Base-by-base conservation (phyloP, 371 early-diverging fungal species). In the Globomyces sp. region DNA sequence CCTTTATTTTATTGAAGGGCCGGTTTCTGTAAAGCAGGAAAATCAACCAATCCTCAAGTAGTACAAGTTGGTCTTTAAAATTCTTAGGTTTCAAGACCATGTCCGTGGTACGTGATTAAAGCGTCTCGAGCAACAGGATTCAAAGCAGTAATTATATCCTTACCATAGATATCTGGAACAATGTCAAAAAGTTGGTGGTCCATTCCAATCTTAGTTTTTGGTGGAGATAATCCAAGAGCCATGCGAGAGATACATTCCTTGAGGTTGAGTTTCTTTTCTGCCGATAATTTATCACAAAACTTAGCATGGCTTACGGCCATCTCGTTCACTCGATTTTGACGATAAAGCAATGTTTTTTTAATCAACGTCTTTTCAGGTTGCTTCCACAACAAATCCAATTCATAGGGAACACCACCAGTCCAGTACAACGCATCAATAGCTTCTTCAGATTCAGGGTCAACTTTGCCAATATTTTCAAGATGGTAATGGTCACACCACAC, bases 91-190 rank as follows among this genome's bases (percentile, higher is more conserved):
- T n/a, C n/a, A 44, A 64, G 59, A 2, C 64, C 43, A 1, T 64
- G 4, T 1, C 52, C 64, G 3, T 64, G 59, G 1, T 61, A 64
- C 0, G 3, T 36, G 8, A 52, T 46, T 5, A 52, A 58, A 57
- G 52, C 9, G 53, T 11, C 57, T 4, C 64, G 64, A 53, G 64
- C 64, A 50, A 64, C 64, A 52, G 64, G 64, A 64, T 52, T 64
- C 1, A 64, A 5, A 8, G 64, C 64, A 9, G 58, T 43, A 53
- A 64, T 64, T 1, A 64, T 42, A 36, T 57, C 9, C 13, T 64
- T 53, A 57, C 37, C 55, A 3, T 61, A 2, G 13, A 39, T 41
- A n/a, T 50, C 8, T 8, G 55, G 63, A 61, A 64, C 43, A 1
- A 61, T 64, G 1, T 57, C 34, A 52, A 64, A 24, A 61, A 64